A percentile compares a stretch with the other conserved stretches of the same genome.
These are phyloP conservation scores for Aspergillus diversus DNA, from an alignment of 495 filamentous ascomycete genomes.

Conservation along the genomic window DNA sequence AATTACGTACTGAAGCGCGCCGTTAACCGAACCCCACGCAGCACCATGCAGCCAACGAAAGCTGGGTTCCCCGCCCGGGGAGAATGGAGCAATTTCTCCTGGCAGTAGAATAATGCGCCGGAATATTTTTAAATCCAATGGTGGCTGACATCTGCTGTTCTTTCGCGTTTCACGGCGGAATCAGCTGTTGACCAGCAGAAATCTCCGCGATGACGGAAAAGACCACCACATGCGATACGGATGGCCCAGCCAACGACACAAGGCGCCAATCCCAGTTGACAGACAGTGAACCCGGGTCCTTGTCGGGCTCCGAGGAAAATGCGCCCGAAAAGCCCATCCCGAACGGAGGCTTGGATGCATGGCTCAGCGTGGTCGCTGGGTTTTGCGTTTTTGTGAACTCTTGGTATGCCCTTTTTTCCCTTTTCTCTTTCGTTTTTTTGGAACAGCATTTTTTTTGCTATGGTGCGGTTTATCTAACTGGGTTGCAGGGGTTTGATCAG, in stretches of 20 bases:
- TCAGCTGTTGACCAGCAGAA: neutral
- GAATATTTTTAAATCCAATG: neutral
- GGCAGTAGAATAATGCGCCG: neutral
- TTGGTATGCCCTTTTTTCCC: slow-evolving; percentile 26
- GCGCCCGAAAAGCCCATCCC: slow-evolving; percentile 21
- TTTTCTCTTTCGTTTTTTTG: neutral
- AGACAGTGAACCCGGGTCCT: neutral
- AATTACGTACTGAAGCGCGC: slow-evolving; percentile 13
- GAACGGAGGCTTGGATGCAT: slow-evolving; percentile 35
- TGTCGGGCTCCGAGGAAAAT: neutral
- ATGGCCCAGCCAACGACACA: neutral
- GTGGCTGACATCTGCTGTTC: neutral
- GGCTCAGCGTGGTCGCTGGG: slow-evolving; percentile 32
- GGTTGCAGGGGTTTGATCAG: slow-evolving; percentile 44
- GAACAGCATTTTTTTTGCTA: neutral
- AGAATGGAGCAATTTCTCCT: slow-evolving; percentile 3
- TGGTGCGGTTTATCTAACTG: too few relatives aligned
- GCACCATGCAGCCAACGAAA: slow-evolving; percentile 8
- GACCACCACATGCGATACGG: neutral
- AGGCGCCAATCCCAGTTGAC: too few relatives aligned
- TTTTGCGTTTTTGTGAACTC: slow-evolving; percentile 37
- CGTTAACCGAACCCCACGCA: slow-evolving; percentile 17
- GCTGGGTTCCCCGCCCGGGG: slow-evolving; percentile 14
- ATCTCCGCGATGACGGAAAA: neutral
- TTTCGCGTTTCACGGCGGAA: neutral